Conservation (phyloP, 75 land plant genomes). For the Pseudotsuga menziesii region DNA sequence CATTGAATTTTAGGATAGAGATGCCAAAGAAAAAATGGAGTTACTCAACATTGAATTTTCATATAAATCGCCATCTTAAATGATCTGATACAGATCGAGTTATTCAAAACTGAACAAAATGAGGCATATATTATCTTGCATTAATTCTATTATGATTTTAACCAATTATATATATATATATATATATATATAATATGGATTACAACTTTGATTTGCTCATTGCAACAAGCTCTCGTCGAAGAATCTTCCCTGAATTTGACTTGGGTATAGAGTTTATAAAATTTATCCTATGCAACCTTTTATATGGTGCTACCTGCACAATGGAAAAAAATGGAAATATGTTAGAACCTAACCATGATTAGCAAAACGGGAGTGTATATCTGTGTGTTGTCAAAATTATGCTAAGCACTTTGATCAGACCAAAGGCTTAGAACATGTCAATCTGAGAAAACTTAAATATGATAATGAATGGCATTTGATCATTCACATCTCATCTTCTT, state of each 20-base stretch:
- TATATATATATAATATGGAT: too few species aligned
- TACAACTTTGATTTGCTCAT: slow-evolving; percentile 39
- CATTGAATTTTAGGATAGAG: too few species aligned
- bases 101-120: too few species aligned
- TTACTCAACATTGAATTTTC: too few species aligned
- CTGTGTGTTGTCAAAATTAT: background rate
- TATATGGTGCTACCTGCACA: slow-evolving; percentile 74
- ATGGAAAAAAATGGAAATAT: background rate
- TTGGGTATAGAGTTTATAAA: slow-evolving; percentile 67
- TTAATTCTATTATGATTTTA: too few species aligned
- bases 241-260: slow-evolving; percentile 70
- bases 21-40: too few species aligned
- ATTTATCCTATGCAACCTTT: slow-evolving; percentile 53
- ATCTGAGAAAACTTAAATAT: too few species aligned
- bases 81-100: too few species aligned
- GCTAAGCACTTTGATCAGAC: background rate
- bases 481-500: background rate
- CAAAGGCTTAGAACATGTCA: background rate
- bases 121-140: too few species aligned
- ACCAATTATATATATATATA: too few species aligned
- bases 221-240: slow-evolving; percentile 57
- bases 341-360: background rate
- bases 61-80: too few species aligned
- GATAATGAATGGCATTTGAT: background rate
- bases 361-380: too few species aligned